phyloP scores from a whole-genome alignment of 345 rosid species.

The Eucalyptus lansdowneana region DNA sequence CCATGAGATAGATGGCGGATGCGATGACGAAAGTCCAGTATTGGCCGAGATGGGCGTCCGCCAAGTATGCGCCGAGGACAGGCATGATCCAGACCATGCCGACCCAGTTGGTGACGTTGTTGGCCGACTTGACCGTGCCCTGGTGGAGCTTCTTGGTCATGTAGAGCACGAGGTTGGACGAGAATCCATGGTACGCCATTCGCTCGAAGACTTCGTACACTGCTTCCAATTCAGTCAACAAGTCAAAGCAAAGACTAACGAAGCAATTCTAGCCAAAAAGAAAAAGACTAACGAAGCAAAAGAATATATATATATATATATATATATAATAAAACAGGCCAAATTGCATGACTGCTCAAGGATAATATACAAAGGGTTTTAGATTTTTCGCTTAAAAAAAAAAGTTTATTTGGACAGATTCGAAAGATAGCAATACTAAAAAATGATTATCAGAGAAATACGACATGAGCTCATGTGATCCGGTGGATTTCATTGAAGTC shows the following conservation, averaged over 20 bases:
- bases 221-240: background rate
- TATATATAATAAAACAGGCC: background rate
- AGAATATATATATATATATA: background rate
- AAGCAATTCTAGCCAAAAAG: background rate
- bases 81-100: conserved; percentile 87
- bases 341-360: conserved; percentile 1
- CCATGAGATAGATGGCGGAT: conserved; percentile 40
- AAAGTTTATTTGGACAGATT: background rate
- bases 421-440: conserved; percentile 21
- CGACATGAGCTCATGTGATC: background rate
- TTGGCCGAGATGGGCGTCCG: conserved; percentile 85
- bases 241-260: background rate
- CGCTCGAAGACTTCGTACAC: conserved; percentile 84
- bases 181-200: conserved; percentile 86
- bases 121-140: conserved; percentile 75
- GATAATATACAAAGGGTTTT: background rate
- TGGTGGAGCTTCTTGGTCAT: conserved; percentile 69
- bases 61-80: conserved; percentile 73
- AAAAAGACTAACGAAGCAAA: background rate
- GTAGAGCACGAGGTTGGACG: conserved; percentile 62
- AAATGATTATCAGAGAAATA: background rate
- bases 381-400: background rate
- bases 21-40: conserved; percentile 64
- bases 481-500: background rate
- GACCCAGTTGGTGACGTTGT: conserved; percentile 92